Base-by-base conservation (phyloP, 371 early-diverging fungal species). In the Mortierella sp. region DNA sequence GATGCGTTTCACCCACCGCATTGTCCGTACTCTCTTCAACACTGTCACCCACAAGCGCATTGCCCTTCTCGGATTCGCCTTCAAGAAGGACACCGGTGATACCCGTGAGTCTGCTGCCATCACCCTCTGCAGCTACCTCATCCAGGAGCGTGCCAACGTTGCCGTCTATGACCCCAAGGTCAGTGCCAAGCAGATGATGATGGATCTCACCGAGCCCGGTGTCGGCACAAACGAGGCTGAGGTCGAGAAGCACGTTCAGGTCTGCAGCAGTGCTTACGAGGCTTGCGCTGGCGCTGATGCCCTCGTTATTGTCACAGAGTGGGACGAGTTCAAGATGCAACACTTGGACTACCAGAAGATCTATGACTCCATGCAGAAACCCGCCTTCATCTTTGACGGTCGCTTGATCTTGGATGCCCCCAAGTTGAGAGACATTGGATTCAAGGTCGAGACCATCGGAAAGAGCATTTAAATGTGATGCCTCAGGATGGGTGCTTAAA, bases 11-110 rank as follows among this genome's bases (percentile, higher is more conserved):
- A 91, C 93, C 35, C 85, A 88, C 73, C 90, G 88, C 75, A 90
- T 97, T 77, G 89, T 90, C 40, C 86, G 91, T 52, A 87, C 88
- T 4, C 87, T 96, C 18, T 94, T 95, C 86, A 92, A 94, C 89
- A 95, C 96, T 39, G 92, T 96, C 79, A 92, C 94, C 64, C 90
- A 93, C 87, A 95, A 94, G 88, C 88, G 88, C 66, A 89, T 98
- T 75, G 94, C 95, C 10, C 87, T 96, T 26, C 89, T 95, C 54
- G 98, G 98, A 30, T 98, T 97, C 81, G 97, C 98, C 10, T 98
- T 95, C 90, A 98, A 98, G 90, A 95, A 95, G 89, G 94, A 96
- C 75, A 98, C 97, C 30, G 96, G 96, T 64, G 98, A 98, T 85
- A 95, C 98, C 43, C 92, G 98, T 73, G 97, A 97, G 87, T 94